Evolutionary conservation across 805 yeast species (phyloP).

Genomic region (Cephaloascus albidus): DNA sequence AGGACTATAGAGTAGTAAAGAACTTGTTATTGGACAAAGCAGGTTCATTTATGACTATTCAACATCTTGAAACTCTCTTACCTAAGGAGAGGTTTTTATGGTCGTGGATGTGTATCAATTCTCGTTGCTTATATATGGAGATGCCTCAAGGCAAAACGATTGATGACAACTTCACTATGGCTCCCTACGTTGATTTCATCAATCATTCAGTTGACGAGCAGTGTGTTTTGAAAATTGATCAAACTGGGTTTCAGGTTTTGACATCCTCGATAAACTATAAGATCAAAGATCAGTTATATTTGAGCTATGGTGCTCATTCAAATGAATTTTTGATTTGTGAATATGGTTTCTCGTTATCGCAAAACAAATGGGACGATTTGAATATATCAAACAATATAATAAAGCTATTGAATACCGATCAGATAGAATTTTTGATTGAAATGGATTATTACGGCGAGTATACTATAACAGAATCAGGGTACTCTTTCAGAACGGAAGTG

Average conservation of each 20-base stretch:
- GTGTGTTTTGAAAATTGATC: constrained; percentile 38
- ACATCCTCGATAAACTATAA: constrained; percentile 17
- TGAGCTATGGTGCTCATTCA: constrained; percentile 84
- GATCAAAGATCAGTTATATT: constrained; percentile 46
- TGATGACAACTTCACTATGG: constrained; percentile 76
- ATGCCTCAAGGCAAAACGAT: constrained; percentile 41
- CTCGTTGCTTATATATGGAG: constrained; percentile 81
- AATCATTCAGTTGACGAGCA: constrained; percentile 58
- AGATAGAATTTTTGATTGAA: constrained; percentile 35
- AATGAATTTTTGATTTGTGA: constrained; percentile 77
- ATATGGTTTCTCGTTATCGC: constrained; percentile 64
- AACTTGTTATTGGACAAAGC: constrained; percentile 11
- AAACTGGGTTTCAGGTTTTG: constrained; percentile 43
- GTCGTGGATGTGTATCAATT: constrained; percentile 84
- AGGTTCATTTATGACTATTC: too few species aligned
- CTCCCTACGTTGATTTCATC: constrained; percentile 82
- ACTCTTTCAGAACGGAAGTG: constrained; percentile 68
- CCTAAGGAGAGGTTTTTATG: constrained; percentile 33
- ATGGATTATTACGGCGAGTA: constrained; percentile 66
- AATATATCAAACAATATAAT: constrained; percentile 46
- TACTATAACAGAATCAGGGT: constrained; percentile 40
- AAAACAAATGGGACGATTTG: constrained; percentile 61
- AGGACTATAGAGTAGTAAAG: constrained; percentile 32
- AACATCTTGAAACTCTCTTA: constrained; percentile 3
- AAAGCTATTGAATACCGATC: constrained; percentile 22